Percentiles rank a stretch among this genome's conserved stretches.
Evolutionary conservation across 768 basidiomycete species (phyloP).

Genomic region (Lactarius vividus): DNA sequence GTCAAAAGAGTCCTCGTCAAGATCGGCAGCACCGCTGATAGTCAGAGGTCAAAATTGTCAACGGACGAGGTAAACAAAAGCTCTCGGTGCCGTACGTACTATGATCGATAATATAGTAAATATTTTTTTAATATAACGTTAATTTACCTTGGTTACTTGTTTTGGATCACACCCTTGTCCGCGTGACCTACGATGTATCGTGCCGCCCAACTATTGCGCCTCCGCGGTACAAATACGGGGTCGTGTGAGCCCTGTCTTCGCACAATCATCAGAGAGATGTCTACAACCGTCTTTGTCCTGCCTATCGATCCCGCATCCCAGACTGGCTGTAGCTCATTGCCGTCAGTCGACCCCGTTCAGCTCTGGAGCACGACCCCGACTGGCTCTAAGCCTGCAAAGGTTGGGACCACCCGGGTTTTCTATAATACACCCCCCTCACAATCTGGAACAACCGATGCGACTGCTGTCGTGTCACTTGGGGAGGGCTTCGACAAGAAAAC

Average conservation of each 20-base stretch:
- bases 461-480: constrained; percentile 58
- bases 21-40: too few species aligned
- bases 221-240: neutral
- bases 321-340: constrained; percentile 33
- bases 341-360: constrained; percentile 42
- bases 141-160: too few species aligned
- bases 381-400: constrained; percentile 46
- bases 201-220: constrained; percentile 16
- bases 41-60: too few species aligned
- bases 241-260: constrained; percentile 26
- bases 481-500: constrained; percentile 49
- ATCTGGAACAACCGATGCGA: constrained; percentile 37
- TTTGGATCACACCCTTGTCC: too few species aligned
- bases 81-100: too few species aligned
- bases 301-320: constrained; percentile 51
- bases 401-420: constrained; percentile 63
- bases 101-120: too few species aligned
- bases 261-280: constrained; percentile 31
- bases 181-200: neutral
- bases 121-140: too few species aligned
- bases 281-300: constrained; percentile 58
- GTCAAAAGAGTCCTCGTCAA: too few species aligned
- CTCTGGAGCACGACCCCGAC: constrained; percentile 54
- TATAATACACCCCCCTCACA: constrained; percentile 48
- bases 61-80: too few species aligned